phyloP scores from a whole-genome alignment of 495 filamentous ascomycete species.

The Zalerion maritima region DNA sequence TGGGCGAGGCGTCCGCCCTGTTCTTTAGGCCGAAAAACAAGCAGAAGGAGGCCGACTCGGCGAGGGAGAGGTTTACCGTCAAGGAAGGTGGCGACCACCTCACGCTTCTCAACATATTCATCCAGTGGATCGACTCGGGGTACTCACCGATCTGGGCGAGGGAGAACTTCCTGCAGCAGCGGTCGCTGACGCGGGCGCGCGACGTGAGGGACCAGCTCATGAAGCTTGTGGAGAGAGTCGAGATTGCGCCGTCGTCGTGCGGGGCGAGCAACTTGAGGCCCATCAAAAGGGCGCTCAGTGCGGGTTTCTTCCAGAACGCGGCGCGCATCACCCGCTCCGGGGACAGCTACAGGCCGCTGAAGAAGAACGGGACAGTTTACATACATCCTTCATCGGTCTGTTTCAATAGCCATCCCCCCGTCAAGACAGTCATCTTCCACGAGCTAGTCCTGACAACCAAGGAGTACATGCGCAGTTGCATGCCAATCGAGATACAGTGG shows the following conservation, averaged over 20 bases:
- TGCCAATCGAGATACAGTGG: constrained; percentile 78
- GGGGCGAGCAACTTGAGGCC: constrained; percentile 57
- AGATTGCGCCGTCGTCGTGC: constrained; percentile 56
- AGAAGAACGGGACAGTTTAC: constrained; percentile 80
- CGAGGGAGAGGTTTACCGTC: constrained; percentile 79
- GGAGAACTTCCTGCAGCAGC: constrained; percentile 90
- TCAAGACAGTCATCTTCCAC: constrained; percentile 78
- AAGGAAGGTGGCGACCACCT: constrained; percentile 88
- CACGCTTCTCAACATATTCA: constrained; percentile 89
- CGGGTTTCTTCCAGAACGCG: constrained; percentile 92
- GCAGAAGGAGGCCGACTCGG: constrained; percentile 88
- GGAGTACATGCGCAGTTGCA: constrained; percentile 82
- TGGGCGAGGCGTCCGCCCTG: constrained; percentile 72
- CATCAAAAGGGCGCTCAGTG: constrained; percentile 75
- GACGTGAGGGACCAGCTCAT: constrained; percentile 89
- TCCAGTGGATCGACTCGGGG: constrained; percentile 90
- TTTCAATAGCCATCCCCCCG: constrained; percentile 60
- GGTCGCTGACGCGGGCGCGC: constrained; percentile 68
- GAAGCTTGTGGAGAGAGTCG: constrained; percentile 89
- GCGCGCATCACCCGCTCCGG: constrained; percentile 73
- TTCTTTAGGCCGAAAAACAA: constrained; percentile 98
- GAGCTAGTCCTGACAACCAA: constrained; percentile 86
- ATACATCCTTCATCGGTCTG: constrained; percentile 77
- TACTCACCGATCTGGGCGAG: constrained; percentile 79
- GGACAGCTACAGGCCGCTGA: constrained; percentile 86